These are phyloP conservation scores for Microascus cirrosus DNA, from an alignment of 2,329 filamentous ascomycete species.

Conservation along the genomic window DNA sequence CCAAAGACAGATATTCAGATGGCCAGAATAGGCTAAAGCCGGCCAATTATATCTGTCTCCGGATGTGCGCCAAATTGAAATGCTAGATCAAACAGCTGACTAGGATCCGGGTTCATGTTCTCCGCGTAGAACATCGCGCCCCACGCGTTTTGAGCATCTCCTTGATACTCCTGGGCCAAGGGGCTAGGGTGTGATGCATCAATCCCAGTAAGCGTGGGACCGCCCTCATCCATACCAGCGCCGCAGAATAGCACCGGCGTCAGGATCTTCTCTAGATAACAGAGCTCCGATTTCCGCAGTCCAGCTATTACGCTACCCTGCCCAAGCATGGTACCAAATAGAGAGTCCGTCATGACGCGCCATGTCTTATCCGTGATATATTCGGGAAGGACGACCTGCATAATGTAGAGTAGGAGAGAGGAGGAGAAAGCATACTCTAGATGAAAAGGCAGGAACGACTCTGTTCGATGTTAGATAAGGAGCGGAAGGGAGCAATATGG, in stretches of 20 bases:
- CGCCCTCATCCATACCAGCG: too few species aligned
- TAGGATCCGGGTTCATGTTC: background rate
- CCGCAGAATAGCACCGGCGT: too few species aligned
- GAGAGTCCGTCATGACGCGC: background rate
- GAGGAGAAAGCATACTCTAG: conserved; percentile 29
- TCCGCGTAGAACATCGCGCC: background rate
- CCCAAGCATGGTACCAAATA: too few species aligned
- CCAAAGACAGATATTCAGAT: too few species aligned
- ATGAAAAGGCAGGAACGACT: conserved; percentile 26
- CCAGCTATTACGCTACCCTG: too few species aligned
- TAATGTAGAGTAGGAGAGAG: conserved; percentile 24
- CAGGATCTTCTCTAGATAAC: too few species aligned
- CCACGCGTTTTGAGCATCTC: background rate
- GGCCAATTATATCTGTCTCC: background rate
- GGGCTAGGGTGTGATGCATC: too few species aligned
- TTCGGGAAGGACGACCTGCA: conserved; percentile 12
- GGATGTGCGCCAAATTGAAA: background rate
- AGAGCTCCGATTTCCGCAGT: too few species aligned
- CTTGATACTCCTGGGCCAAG: too few species aligned
- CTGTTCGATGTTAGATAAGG: conserved; percentile 10
- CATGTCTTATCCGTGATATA: background rate
- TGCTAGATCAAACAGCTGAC: conserved; percentile 1
- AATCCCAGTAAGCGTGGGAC: too few species aligned
- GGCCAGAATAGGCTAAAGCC: background rate
- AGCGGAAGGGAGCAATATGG: too few species aligned